Evolutionary conservation across 371 early-diverging fungal species (phyloP).

Genomic region (Globomyces sp.): DNA sequence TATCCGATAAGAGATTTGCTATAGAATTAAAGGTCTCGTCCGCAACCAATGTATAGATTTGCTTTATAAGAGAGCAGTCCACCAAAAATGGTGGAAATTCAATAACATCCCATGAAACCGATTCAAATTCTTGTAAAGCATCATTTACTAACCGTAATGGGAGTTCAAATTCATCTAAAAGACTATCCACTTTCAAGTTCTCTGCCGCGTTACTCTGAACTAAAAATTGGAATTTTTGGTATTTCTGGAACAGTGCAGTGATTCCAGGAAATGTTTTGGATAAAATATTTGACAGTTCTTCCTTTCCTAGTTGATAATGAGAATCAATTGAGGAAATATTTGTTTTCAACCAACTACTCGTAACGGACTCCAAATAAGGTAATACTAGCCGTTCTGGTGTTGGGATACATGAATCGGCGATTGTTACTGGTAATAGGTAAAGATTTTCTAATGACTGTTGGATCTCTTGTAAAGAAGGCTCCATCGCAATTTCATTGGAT

Average conservation of each 20-base stretch:
- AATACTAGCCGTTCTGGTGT: not conserved
- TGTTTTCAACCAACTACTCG: not conserved
- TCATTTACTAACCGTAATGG: conserved; percentile 11
- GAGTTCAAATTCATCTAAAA: conserved; percentile 14
- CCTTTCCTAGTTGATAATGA: conserved; percentile 13
- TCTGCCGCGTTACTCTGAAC: conserved; percentile 12
- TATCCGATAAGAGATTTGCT: not conserved
- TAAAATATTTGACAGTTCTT: conserved; percentile 9
- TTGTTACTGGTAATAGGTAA: not conserved
- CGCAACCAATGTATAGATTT: not conserved
- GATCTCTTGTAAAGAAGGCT: conserved; percentile 1
- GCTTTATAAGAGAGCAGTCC: conserved; percentile 26
- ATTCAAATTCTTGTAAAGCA: conserved; percentile 10
- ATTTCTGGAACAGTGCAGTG: conserved; percentile 13
- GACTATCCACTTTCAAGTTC: not conserved
- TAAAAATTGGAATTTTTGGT: conserved; percentile 26
- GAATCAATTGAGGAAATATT: not conserved
- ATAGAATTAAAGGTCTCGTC: conserved; percentile 10
- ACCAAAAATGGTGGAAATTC: conserved; percentile 26
- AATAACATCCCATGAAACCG: conserved; percentile 15
- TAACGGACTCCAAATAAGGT: not conserved
- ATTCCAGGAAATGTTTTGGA: conserved; percentile 5
- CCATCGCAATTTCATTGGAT: not conserved
- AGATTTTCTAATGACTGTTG: not conserved
- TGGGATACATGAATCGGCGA: not conserved